These are phyloP conservation scores for Suillus decipiens DNA, from an alignment of 768 basidiomycete species.

Conservation along the genomic window DNA sequence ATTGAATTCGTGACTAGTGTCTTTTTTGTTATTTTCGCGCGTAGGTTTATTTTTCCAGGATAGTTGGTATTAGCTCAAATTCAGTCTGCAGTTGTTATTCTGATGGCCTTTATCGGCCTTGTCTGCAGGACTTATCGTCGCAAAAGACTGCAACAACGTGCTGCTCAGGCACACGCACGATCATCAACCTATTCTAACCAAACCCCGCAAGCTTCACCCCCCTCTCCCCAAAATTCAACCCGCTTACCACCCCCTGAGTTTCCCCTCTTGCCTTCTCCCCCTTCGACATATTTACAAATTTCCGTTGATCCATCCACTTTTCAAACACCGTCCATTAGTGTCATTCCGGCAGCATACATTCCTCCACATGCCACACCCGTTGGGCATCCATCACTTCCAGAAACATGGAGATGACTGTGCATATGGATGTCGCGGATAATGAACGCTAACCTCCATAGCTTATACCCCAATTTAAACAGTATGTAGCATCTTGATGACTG, in stretches of 20 bases:
- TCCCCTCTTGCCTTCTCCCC: background rate
- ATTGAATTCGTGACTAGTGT: background rate
- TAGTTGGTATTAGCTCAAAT: background rate
- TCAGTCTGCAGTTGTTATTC: background rate
- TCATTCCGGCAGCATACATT: background rate
- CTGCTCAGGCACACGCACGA: background rate
- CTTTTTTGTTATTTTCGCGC: background rate
- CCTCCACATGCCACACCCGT: background rate
- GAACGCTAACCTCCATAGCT: slow-evolving; percentile 26
- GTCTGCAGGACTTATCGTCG: background rate
- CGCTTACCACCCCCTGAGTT: background rate
- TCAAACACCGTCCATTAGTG: background rate
- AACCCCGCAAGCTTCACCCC: background rate
- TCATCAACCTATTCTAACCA: background rate
- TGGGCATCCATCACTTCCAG: background rate
- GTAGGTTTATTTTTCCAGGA: background rate
- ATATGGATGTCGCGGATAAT: slow-evolving; percentile 17
- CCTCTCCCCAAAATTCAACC: background rate
- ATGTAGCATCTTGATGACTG: background rate
- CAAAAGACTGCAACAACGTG: background rate
- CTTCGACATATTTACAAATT: background rate
- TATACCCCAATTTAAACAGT: slow-evolving; percentile 24
- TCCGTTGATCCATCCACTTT: background rate
- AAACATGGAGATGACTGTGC: slow-evolving; percentile 11
- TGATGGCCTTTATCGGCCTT: background rate